Evolutionary conservation across 1,284 basidiomycete species (phyloP).

Genomic region (Trichosporon faecale): DNA sequence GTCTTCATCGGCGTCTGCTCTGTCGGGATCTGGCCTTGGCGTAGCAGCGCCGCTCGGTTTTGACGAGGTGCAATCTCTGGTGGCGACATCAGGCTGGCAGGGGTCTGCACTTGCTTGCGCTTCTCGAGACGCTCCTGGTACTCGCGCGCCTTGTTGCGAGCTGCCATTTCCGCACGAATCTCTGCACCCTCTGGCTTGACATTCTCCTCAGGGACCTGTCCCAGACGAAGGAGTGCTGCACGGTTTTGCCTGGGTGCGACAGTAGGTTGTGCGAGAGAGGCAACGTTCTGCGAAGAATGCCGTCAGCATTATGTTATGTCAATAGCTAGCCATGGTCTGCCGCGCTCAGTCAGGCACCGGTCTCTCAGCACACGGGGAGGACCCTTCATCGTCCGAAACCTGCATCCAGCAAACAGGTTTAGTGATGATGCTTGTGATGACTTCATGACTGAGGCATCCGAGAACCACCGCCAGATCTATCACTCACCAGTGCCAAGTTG

Average conservation of each 20-base stretch:
- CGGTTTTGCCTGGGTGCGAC: constrained; percentile 33
- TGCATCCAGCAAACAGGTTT: neutral
- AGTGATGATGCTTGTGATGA: neutral
- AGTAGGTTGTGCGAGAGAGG: constrained; percentile 34
- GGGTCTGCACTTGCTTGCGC: constrained; percentile 32
- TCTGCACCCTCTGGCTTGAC: neutral
- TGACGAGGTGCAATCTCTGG: constrained; percentile 18
- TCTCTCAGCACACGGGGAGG: neutral
- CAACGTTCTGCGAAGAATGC: constrained; percentile 28
- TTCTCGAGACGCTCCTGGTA: constrained; percentile 31
- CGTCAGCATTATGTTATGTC: constrained; percentile 7
- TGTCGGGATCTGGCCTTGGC: constrained; percentile 12
- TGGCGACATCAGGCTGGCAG: constrained; percentile 25
- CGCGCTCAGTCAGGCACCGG: neutral
- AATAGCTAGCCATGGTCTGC: neutral
- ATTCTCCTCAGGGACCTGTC: constrained; percentile 10
- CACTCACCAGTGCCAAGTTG: constrained; percentile 31
- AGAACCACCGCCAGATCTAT: neutral
- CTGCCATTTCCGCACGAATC: constrained; percentile 1
- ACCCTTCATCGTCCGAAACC: neutral
- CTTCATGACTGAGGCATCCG: neutral
- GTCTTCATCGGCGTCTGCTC: constrained; percentile 11
- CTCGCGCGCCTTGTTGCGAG: constrained; percentile 29
- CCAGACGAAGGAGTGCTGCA: constrained; percentile 31
- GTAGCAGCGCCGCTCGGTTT: constrained; percentile 25